These are phyloP conservation scores for Capsicum chinense DNA, from an alignment of 257 asterid species.

Conservation along the genomic window DNA sequence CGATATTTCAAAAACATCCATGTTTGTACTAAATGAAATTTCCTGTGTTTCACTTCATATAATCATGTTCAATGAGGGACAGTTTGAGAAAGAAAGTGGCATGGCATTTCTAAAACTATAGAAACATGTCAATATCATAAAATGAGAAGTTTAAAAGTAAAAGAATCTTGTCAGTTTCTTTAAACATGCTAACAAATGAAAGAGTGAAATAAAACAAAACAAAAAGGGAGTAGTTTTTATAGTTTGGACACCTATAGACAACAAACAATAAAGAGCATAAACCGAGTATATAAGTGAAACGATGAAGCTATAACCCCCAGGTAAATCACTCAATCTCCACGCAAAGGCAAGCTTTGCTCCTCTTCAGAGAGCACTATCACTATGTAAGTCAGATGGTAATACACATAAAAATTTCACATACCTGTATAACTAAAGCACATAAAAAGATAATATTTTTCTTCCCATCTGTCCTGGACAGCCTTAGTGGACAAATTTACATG, in stretches of 20 bases:
- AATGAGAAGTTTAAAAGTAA: not conserved
- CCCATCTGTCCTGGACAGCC: too few species aligned
- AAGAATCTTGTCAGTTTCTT: not conserved
- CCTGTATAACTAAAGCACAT: not conserved
- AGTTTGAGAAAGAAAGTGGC: not conserved
- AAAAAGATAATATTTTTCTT: not conserved
- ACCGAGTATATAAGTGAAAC: not conserved
- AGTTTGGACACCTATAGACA: not conserved
- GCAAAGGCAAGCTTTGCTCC: constrained; percentile 11
- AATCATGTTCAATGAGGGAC: fast-evolving
- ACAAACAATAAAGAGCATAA: not conserved
- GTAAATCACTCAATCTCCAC: not conserved
- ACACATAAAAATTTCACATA: not conserved
- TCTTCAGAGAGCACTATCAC: constrained; percentile 7
- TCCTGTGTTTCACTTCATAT: not conserved
- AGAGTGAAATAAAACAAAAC: too few species aligned
- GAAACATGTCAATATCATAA: not conserved
- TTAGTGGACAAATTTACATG: too few species aligned
- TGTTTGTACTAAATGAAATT: not conserved
- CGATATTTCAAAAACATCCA: not conserved
- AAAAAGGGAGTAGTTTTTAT: too few species aligned
- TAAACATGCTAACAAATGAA: too few species aligned
- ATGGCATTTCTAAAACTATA: not conserved
- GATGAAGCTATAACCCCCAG: not conserved
- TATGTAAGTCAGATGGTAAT: constrained; percentile 17